A percentile compares a stretch with the other conserved stretches of the same genome.
Conservation (phyloP, 306 rosid species). For the Erythrophleum fordii region DNA sequence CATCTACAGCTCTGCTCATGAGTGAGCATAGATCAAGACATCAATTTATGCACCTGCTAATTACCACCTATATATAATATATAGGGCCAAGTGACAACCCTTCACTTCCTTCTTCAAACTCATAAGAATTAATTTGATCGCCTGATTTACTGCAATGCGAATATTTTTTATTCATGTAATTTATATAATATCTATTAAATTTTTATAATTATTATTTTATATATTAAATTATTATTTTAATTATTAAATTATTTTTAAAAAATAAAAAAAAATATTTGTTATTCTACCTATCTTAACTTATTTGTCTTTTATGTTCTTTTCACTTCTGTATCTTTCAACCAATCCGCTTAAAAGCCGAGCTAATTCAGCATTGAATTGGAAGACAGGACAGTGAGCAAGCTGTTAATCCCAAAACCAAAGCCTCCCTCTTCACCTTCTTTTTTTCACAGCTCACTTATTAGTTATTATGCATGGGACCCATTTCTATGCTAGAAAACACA, state of each 20-base stretch:
- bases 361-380: background rate
- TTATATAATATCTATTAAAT: no score
- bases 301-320: no score
- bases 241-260: no score
- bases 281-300: no score
- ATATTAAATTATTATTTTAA: no score
- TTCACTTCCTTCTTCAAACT: background rate
- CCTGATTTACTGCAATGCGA: no score
- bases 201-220: no score
- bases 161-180: no score
- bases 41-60: background rate
- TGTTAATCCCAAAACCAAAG: conserved; percentile 34
- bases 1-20: background rate
- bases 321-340: no score
- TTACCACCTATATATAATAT: background rate
- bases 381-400: background rate
- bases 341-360: background rate
- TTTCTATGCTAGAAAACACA: background rate
- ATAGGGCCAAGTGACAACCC: background rate
- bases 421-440: background rate
- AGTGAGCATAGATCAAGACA: background rate
- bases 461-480: conserved; percentile 49
- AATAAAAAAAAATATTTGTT: no score
- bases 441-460: conserved; percentile 20
- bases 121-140: background rate